Evolutionary conservation across 2,329 filamentous ascomycete species (phyloP), one percentile per base, ranked within the genome.

Genomic region (Diaporthe sp.): DNA sequence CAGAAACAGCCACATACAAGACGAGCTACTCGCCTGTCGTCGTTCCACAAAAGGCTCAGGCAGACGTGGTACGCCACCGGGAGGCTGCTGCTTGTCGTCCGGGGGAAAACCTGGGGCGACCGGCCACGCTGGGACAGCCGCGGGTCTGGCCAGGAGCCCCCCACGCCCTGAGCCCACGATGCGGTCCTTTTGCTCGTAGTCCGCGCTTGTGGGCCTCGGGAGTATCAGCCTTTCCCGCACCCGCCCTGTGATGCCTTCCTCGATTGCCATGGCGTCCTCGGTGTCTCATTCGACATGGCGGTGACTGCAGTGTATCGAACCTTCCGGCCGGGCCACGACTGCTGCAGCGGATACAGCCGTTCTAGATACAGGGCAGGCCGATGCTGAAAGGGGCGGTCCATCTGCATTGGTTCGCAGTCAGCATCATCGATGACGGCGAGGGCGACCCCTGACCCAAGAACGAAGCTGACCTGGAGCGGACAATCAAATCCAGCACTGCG

Each of bases 251-350:
- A 62, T 49, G 72, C 67, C 44, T 55, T 53, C 42, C 17, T 46
- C 34, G 46, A 28, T 28, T 37, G 51, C 7, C 58, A 19, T 67
- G 58, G 58, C 53, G 55, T 44, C 34, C 39, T 28, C 58, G 58
- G 42, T 28, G 75, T 72, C 67, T 73, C 58, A 67, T 72, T 42
- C 42, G 67, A 58, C 67, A 25, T 74, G 75, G 42, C 57, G 44
- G 62, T 58, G 74, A 49, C 74, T 73, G 58, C 74, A 44, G 42
- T 68, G 65, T 59, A 53, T 74, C 39, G 51, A 51, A 65, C 25
- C n/a, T 31, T 67, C 44, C 39, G 46, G 39, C n/a, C 57, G 68
- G 67, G 53, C 70, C 59, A 61, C 49, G 53, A 46, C 58, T 51
- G 73, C 46, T 44, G 70, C 46, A 39, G 61, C 69, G 69, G 68